A percentile compares a stretch with the other conserved stretches of the same genome.
Evolutionary conservation across 106 monocot genomes (phyloP).

Genomic region (Posidonia australis): DNA sequence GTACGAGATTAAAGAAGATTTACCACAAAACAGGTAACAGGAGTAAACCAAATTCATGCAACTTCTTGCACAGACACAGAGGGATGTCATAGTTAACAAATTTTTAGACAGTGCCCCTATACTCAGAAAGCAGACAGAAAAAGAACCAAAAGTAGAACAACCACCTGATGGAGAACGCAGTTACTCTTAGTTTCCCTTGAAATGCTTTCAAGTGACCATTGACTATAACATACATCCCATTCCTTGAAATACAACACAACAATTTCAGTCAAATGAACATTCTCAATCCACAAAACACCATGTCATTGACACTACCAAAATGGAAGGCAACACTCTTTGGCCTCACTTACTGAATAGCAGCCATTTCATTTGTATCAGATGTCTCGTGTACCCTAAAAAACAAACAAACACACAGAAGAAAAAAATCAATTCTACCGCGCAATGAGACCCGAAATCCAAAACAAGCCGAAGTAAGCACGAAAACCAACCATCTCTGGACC

Average conservation of each 20-base stretch:
- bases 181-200: conserved; percentile 39
- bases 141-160: not conserved
- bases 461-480: not conserved
- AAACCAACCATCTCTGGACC: conserved; percentile 49
- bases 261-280: not conserved
- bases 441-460: not conserved
- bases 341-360: conserved; percentile 37
- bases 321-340: not conserved
- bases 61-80: too few relatives aligned
- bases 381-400: conserved; percentile 44
- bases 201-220: conserved; percentile 55
- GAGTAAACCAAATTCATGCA: too few relatives aligned
- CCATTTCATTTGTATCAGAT: conserved; percentile 42
- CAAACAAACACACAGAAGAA: not conserved
- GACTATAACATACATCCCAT: conserved; percentile 51
- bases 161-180: conserved; percentile 56
- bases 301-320: not conserved
- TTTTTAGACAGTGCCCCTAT: too few relatives aligned
- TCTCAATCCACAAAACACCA: not conserved
- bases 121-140: not conserved
- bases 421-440: not conserved
- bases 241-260: conserved; percentile 23
- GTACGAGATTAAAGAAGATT: too few relatives aligned
- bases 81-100: too few relatives aligned
- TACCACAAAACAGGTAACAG: too few relatives aligned